A percentile compares a stretch with the other conserved stretches of the same genome.
These are phyloP conservation scores for Pichia kluyveri DNA, from an alignment of 805 yeast genomes.

Conservation along the genomic window DNA sequence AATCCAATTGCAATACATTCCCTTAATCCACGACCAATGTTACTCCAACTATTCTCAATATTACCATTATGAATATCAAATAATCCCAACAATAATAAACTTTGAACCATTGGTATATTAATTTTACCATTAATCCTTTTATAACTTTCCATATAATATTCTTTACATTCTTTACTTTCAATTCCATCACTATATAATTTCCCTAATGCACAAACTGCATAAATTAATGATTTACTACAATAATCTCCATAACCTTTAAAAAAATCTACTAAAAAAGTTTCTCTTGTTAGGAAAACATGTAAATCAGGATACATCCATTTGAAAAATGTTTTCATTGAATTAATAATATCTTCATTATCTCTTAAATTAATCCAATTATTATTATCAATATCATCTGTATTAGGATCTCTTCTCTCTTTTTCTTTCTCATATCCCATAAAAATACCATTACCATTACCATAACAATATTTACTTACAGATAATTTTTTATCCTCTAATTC, in stretches of 20 bases:
- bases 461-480: too few species aligned
- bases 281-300: conserved; percentile 54
- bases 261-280: conserved; percentile 51
- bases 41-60: conserved; percentile 54
- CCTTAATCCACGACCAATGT: conserved; percentile 31
- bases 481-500: neutral
- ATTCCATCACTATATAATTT: too few species aligned
- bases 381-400: too few species aligned
- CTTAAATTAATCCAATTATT: conserved; percentile 14
- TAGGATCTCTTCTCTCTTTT: neutral
- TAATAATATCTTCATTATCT: conserved; percentile 19
- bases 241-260: conserved; percentile 32
- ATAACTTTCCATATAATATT: conserved; percentile 21
- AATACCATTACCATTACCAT: neutral
- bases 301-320: conserved; percentile 61
- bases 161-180: too few species aligned
- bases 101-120: too few species aligned
- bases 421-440: neutral
- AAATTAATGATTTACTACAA: conserved; percentile 46
- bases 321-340: conserved; percentile 29
- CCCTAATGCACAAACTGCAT: conserved; percentile 41
- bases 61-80: conserved; percentile 49
- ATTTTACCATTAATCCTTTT: too few species aligned
- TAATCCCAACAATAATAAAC: too few species aligned
- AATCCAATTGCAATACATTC: conserved; percentile 36